phyloP scores from a whole-genome alignment of 2,329 filamentous ascomycete genomes.

The Triangularia setosa region DNA sequence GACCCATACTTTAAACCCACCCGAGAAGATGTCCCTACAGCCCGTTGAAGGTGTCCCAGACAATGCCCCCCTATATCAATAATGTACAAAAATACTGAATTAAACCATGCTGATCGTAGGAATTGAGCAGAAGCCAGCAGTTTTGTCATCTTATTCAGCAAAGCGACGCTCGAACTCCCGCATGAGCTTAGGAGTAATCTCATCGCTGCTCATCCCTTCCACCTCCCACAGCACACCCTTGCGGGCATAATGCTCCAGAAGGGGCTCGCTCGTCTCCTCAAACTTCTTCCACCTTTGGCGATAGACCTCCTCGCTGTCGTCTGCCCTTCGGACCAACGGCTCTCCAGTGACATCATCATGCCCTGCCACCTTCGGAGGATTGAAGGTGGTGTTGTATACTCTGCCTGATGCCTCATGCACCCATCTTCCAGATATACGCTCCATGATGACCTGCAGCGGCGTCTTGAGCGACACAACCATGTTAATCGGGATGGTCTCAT shows the following conservation, averaged over 20 bases:
- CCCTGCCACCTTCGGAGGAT: conserved; percentile 75
- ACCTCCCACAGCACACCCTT: conserved; percentile 84
- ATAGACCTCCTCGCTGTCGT: conserved; percentile 87
- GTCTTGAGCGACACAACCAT: conserved; percentile 84
- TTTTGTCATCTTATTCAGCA: conserved; percentile 19
- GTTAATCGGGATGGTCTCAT: conserved; percentile 86
- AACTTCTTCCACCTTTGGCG: conserved; percentile 76
- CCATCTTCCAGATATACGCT: conserved; percentile 88
- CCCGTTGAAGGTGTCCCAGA: conserved; percentile 14
- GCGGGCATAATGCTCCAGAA: conserved; percentile 84
- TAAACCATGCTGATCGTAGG: neutral
- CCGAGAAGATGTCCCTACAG: conserved; percentile 2
- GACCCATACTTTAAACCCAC: conserved; percentile 7
- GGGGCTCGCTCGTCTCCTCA: conserved; percentile 76
- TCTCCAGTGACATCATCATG: conserved; percentile 91
- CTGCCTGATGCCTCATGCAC: conserved; percentile 87
- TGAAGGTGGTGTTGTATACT: conserved; percentile 93
- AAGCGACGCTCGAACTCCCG: conserved; percentile 79
- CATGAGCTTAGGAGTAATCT: conserved; percentile 89
- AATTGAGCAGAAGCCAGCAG: neutral
- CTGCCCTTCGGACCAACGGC: conserved; percentile 71
- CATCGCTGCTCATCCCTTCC: conserved; percentile 83
- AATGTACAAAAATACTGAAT: conserved; percentile 3
- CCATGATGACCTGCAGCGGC: conserved; percentile 79
- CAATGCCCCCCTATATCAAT: neutral